Conservation (phyloP, 2,329 filamentous ascomycete genomes). For the Botrytis hyacinthi region DNA sequence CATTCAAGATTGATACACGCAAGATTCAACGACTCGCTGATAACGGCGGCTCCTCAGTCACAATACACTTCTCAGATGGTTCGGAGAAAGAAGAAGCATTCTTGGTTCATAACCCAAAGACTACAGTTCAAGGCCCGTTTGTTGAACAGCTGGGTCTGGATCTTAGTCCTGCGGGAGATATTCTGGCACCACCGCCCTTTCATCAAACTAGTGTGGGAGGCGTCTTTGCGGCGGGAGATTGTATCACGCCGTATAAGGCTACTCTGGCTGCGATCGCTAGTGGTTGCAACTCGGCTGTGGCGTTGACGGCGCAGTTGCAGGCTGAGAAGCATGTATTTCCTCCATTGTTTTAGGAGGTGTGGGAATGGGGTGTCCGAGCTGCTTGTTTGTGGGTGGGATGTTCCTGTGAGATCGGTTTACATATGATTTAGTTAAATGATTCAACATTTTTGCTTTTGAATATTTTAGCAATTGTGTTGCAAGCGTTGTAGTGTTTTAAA, state of each 20-base stretch:
- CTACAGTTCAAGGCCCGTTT: constrained; percentile 43
- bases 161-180: constrained; percentile 43
- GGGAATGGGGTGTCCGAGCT: too few species aligned
- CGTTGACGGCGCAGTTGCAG: neutral
- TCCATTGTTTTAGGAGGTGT: neutral
- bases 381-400: neutral
- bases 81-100: constrained; percentile 42
- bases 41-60: constrained; percentile 43
- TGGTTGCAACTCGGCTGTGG: neutral
- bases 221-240: constrained; percentile 54
- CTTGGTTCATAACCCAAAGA: constrained; percentile 41
- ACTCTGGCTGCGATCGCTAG: neutral
- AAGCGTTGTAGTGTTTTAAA: neutral
- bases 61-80: constrained; percentile 19
- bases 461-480: neutral
- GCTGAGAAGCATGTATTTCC: neutral
- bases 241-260: constrained; percentile 26
- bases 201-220: constrained; percentile 50
- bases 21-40: neutral
- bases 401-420: neutral
- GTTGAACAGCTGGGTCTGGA: constrained; percentile 47
- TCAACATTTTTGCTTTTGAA: neutral
- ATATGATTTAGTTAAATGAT: neutral
- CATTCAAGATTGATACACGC: constrained; percentile 10
- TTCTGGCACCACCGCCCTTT: constrained; percentile 47